Evolutionary conservation across 2,329 filamentous ascomycete genomes (phyloP), one percentile per base, ranked within the genome.

Genomic region (Lachnellula arida): DNA sequence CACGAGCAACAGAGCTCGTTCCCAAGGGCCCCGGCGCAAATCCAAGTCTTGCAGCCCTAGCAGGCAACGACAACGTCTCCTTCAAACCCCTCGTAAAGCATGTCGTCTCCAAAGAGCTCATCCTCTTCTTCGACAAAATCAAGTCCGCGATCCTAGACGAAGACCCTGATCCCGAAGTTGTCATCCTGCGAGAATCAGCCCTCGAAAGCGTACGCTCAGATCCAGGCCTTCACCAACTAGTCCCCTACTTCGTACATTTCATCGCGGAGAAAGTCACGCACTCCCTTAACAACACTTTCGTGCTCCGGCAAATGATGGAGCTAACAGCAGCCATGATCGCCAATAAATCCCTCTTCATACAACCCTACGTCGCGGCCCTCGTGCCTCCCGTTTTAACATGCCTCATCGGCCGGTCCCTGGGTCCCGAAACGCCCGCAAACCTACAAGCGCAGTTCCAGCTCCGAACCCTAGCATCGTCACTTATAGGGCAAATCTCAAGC

Each of bases 221-320:
- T 68, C 91, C 94, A 0, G 93, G 93, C 39, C 82, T 97, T 40
- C 94, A 99, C 70, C 94, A 99, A 73, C 83, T 99, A 9, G 86
- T 96, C 28, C 94, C 94, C 0, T 99, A 99, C 74, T 97, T 97
- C 67, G 87, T 96, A 57, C 91, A 95, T 71, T 97, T 96, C 72
- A 88, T 97, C 66, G 87, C 91, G 19, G 93, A 97, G 71, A 94
- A 96, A 73, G 91, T 99, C 50, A 97, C 94, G 1, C 94, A 99
- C 71, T 88, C 87, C 63, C 81, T 96, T 62, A 92, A 96, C 73
- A 89, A 96, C 71, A 81, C 92, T 2, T 97, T 97, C 70, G 84
- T 91, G 5, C 79, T 99, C 22, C 86, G 85, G 19, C 91, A 95
- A 71, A 94, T 96, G 84, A 93, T 99, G 88, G 87, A 91, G 67